A percentile compares a stretch with the other conserved stretches of the same genome.
Evolutionary conservation across 257 asterid species (phyloP).

Genomic region (Gardenia jasminoides): DNA sequence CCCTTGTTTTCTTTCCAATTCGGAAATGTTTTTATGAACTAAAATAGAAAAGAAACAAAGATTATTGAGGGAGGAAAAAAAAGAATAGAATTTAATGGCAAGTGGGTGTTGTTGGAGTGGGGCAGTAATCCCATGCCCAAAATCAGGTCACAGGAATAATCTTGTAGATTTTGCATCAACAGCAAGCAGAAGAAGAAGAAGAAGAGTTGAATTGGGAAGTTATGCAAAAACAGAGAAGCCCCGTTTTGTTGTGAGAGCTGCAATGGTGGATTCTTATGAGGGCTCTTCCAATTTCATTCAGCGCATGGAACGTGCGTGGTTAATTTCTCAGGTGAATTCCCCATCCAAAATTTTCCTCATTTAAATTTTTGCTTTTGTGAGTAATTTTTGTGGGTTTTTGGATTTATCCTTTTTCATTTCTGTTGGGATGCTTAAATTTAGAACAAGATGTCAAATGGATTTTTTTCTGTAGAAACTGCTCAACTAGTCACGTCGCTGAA

Average conservation of each 20-base stretch:
- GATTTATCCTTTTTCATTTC: background rate
- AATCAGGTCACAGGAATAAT: background rate
- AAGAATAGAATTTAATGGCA: too few relatives aligned
- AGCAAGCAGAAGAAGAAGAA: background rate
- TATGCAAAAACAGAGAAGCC: slow-evolving; percentile 13
- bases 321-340: slow-evolving; percentile 69
- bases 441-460: background rate
- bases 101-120: slow-evolving; percentile 6
- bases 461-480: background rate
- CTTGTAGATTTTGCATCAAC: slow-evolving; percentile 1
- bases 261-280: slow-evolving; percentile 66
- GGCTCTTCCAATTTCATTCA: slow-evolving; percentile 48
- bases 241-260: slow-evolving; percentile 51
- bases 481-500: background rate
- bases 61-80: too few relatives aligned
- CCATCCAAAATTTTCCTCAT: background rate
- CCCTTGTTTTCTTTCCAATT: too few relatives aligned
- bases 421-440: background rate
- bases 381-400: background rate
- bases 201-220: slow-evolving; percentile 11
- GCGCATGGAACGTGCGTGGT: slow-evolving; percentile 89
- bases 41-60: too few relatives aligned
- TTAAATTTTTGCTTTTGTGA: background rate
- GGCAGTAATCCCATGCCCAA: slow-evolving; percentile 14
- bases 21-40: too few relatives aligned